Evolutionary conservation across 1,284 basidiomycete species (phyloP), one percentile per base, ranked within the genome.

Genomic region (Abortiporus biennis): DNA sequence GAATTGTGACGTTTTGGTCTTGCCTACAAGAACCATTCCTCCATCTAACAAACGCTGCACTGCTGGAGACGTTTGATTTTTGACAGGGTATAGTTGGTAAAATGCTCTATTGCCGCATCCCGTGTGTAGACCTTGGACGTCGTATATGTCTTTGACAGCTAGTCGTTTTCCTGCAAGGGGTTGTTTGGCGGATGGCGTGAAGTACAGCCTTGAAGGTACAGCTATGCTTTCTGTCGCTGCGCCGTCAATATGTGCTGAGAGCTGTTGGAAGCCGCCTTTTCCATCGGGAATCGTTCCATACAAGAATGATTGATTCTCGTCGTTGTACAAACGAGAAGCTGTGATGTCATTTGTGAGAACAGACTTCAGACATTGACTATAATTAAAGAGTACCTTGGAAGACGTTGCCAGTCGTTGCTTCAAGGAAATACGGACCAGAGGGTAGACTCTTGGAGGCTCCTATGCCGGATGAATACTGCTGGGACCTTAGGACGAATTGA

Each of bases 1-100:
- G 47, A 78, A 78, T 50, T 75, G 72, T 8, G 71, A 72, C 3
- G 72, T 73, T 46, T 73, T 74, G 3, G 71, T 70, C 50, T 73
- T 74, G 24, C 72, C 74, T 3, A 78, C 63, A 45, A 76, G 61
- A 12, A 70, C 57, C 13, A 71, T 70, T 12, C 76, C 76, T 39
- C 69, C 63, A 40, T 65, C 62, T 34, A 76, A 54, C 6, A 78
- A 64, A 11, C 63, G 63, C 48, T 69, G 62, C 20, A 78, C 56
- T 1, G 72, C 67, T 4, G 68, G 63, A 6, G 68, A 66, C 0
- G 69, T 73, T 12, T 36, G 47, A 30, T 53, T 54, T 40, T 64
- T 59, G 3, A 57, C 47, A 1, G 63, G 57, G 32, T 68, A 58
- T 4, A 63, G 45, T 6, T 46, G 22, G 47, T 48, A 61, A 46